Evolutionary conservation across 306 rosid genomes (phyloP).

Genomic region (Psophocarpus tetragonolobus): DNA sequence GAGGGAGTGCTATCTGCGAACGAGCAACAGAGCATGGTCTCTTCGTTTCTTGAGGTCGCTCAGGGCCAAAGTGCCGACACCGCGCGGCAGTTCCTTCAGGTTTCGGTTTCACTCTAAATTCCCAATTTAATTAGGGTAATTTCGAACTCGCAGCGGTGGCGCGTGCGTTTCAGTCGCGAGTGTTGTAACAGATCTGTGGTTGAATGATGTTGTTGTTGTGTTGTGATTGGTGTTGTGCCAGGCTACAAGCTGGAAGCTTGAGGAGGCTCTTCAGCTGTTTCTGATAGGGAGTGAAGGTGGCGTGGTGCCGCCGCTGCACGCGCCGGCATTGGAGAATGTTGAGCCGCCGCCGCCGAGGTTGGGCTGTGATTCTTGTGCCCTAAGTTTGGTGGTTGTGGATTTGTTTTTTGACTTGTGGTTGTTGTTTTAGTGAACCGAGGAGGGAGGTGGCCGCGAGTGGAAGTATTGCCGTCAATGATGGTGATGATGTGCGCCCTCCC

Average conservation of each 20-base stretch:
- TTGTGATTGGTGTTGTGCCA: slow-evolving; percentile 27
- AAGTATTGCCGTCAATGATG: slow-evolving; percentile 45
- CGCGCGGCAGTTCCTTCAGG: slow-evolving; percentile 55
- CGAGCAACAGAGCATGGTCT: slow-evolving; percentile 49
- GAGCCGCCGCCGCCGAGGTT: slow-evolving; percentile 52
- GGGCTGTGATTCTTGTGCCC: neutral
- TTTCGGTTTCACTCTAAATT: neutral
- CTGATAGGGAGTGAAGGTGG: slow-evolving; percentile 74
- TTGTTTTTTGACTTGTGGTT: slow-evolving; percentile 19
- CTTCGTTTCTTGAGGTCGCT: slow-evolving; percentile 54
- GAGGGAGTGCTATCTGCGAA: slow-evolving; percentile 44
- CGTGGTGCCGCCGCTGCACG: slow-evolving; percentile 22
- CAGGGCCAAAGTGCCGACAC: slow-evolving; percentile 55
- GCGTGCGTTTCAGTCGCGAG: neutral
- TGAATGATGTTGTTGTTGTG: slow-evolving; percentile 13
- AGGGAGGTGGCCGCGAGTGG: slow-evolving; percentile 43
- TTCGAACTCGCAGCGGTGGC: no score
- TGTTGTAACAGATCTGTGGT: slow-evolving; percentile 7
- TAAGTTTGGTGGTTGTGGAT: neutral
- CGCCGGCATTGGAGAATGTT: slow-evolving; percentile 48
- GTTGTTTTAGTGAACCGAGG: slow-evolving; percentile 53
- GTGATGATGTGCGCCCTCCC: slow-evolving; percentile 92
- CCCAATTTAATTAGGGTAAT: no score
- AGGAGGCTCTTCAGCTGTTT: slow-evolving; percentile 93
- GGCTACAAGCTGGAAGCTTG: slow-evolving; percentile 98